Base-by-base conservation (phyloP, 305 asterid species). In the Fraxinus sp. region DNA sequence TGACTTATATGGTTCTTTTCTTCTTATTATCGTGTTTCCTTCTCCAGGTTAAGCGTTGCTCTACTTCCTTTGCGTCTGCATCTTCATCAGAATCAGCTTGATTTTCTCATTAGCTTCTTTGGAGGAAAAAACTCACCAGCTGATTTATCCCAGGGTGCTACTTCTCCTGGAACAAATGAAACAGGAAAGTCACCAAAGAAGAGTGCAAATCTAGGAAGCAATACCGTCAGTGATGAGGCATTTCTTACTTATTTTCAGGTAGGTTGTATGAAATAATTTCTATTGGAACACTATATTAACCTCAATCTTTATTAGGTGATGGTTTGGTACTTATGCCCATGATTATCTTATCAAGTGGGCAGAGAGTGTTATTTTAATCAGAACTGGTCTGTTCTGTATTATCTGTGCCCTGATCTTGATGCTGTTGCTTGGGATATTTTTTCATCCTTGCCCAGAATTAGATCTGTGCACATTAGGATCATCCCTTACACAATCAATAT, bases 41-140 rank as follows among this genome's bases (percentile, higher is more conserved):
- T 49, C 87, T 75, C 83, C 91, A 97, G 99, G 92, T 89, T 97
- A 85, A 93, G 91, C n/a, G 83, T 95, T 83, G 91, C 97, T 84
- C 77, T 97, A 36, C 98, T 91, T 86, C 98, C 99, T 20, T 80
- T 97, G 80, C 93, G 90, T 52, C 84, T 97, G 84, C 98, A 95
- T 91, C 98, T 97, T 88, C 98, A 97, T 87, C 99, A 97, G 89
- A 92, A 90, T 88, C 98, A 97, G 83, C 97, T 97, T 80, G 96
- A 97, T 90, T 97, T 97, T 89, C 95, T 97, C 91, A 90, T 92
- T 87, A 89, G 90, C 91, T 95, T 97, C 89, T 97, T 97, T 85
- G 97, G 97, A 80, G 97, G 96, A 85, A 88, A 89, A 79, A 87
- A 75, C 55, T 84, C 90, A 87, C 83, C 91, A 80, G 83, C 87